These are phyloP conservation scores for Daldinia childiae DNA, from an alignment of 495 filamentous ascomycete species.

Conservation along the genomic window DNA sequence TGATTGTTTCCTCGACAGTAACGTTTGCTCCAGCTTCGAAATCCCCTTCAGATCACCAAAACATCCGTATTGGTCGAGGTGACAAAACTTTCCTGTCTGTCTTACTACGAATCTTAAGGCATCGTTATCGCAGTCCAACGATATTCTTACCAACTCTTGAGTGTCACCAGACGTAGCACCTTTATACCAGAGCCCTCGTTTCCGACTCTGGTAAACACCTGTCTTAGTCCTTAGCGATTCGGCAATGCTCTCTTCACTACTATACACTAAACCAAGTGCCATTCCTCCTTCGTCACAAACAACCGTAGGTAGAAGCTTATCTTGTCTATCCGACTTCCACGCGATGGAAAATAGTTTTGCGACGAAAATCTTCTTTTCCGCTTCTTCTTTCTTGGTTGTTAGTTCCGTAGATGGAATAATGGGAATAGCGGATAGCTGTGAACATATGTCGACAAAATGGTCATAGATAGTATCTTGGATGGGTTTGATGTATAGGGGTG, in stretches of 20 bases:
- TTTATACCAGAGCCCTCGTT: constrained; percentile 96
- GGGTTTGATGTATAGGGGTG: constrained; percentile 58
- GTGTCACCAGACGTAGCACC: constrained; percentile 92
- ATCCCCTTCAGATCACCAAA: constrained; percentile 87
- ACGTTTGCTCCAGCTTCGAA: constrained; percentile 83
- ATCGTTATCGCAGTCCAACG: constrained; percentile 91
- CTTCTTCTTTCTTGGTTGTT: constrained; percentile 68
- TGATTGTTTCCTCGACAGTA: constrained; percentile 77
- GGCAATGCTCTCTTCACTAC: constrained; percentile 85
- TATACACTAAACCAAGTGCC: constrained; percentile 91
- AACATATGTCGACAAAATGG: constrained; percentile 63
- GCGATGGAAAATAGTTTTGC: constrained; percentile 72
- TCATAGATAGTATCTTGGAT: constrained; percentile 56
- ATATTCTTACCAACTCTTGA: constrained; percentile 85
- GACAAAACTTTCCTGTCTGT: constrained; percentile 95
- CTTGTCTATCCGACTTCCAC: constrained; percentile 81
- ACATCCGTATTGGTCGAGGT: constrained; percentile 89
- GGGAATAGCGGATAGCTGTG: constrained; percentile 70
- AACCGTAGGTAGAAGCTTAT: constrained; percentile 84
- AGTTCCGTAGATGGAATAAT: constrained; percentile 77
- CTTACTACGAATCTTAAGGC: constrained; percentile 88
- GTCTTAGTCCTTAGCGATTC: constrained; percentile 87
- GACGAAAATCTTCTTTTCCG: constrained; percentile 68
- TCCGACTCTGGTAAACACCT: constrained; percentile 94
- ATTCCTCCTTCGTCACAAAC: constrained; percentile 89